Evolutionary conservation across 805 yeast species (phyloP), one percentile per base, ranked within the genome.

Genomic region (Hanseniaspora vineae): DNA sequence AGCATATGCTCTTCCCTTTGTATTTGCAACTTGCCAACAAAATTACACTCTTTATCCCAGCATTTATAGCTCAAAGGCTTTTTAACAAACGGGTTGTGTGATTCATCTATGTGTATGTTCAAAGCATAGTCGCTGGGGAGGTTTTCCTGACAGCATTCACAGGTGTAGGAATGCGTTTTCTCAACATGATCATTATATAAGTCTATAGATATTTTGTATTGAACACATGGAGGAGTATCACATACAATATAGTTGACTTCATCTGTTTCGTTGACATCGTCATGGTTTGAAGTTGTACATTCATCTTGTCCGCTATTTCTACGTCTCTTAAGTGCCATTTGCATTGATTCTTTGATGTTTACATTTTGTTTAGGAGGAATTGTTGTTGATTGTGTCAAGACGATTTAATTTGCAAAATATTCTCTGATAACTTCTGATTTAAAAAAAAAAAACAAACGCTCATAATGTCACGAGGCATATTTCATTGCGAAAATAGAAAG

Each of bases 101-200:
- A 61, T 52, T 78, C 83, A 23, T 67, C 65, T 1, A 77, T 66
- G 52, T 78, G 84, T 14, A 77, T 53, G 4, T 68, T 66, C 18
- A 78, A 59, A 8, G 71, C 52, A 39, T 50, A 55, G 11, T 66
- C 62, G n/a, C 67, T 64, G 0, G 80, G 79, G 49, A 77, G 72
- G 50, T 57, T 61, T 40, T 55, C 60, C 10, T 54, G 50, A 52
- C 79, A 74, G 35, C 58, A 61, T 0, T 52, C 45, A 50, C 78
- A 73, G 1, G 58, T 52, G 51, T 65, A 40, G 18, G 51, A 51
- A 35, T 56, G 59, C 32, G 44, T 42, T 37, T 50, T 51, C 19
- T 44, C 44, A 23, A 51, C 54, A 42, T 55, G 59, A 29, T 44
- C 42, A 10, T 44, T 29, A 44, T 51, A 54, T 39, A 48, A 44